Conservation (phyloP, 2,329 filamentous ascomycete species). For the Calonectria pauciramosa region DNA sequence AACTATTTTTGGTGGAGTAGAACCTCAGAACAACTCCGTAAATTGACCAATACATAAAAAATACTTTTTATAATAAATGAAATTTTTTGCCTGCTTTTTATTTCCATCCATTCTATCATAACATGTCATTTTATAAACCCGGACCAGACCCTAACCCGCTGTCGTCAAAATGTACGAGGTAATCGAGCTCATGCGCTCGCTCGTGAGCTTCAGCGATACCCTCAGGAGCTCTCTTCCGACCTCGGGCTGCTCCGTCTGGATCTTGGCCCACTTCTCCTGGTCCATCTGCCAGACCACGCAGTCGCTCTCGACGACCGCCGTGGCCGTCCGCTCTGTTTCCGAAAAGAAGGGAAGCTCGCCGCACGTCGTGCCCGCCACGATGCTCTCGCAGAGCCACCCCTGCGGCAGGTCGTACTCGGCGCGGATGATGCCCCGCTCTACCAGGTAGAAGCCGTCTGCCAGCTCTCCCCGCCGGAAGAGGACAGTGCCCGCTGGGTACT, state of each 20-base stretch:
- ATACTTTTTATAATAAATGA: background rate
- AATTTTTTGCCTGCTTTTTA: background rate
- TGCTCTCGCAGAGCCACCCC: conserved; percentile 89
- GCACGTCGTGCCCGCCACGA: conserved; percentile 93
- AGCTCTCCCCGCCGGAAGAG: conserved; percentile 84
- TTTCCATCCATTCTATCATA: background rate
- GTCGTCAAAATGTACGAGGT: conserved; percentile 68
- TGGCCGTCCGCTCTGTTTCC: conserved; percentile 88
- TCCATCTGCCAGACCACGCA: conserved; percentile 88
- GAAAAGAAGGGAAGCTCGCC: conserved; percentile 97
- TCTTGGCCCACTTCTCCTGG: conserved; percentile 75
- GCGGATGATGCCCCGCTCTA: conserved; percentile 90
- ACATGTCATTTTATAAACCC: conserved; percentile 7
- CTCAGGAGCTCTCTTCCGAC: conserved; percentile 87
- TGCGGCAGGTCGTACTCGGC: conserved; percentile 94
- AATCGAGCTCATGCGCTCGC: conserved; percentile 86
- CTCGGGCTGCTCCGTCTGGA: conserved; percentile 81
- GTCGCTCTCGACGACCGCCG: conserved; percentile 85
- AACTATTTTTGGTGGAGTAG: background rate
- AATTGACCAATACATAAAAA: background rate
- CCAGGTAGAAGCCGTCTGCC: conserved; percentile 88
- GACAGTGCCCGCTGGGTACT: conserved; percentile 77
- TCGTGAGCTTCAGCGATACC: conserved; percentile 93
- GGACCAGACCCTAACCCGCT: conserved; percentile 53
- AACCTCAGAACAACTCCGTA: background rate